phyloP scores from a whole-genome alignment of 345 rosid species.

The Psidium friedrichsthalianum region DNA sequence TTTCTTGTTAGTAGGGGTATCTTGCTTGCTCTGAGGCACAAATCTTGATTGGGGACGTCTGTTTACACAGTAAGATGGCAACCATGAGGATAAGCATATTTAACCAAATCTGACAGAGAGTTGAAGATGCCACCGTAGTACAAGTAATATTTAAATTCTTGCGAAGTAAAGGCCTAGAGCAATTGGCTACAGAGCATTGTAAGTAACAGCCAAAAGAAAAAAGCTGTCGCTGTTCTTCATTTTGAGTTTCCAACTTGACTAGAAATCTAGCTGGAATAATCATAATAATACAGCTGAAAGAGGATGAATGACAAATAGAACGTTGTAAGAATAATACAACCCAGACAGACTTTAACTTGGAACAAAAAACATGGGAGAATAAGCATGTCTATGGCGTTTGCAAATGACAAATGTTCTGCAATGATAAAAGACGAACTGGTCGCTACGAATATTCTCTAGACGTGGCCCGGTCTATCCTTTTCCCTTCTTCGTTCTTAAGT shows the following conservation, averaged over 20 bases:
- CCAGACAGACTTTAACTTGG: not conserved
- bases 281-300: not conserved
- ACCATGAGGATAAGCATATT: not conserved
- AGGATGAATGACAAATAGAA: not conserved
- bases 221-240: not conserved
- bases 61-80: not conserved
- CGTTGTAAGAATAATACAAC: not conserved
- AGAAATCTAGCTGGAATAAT: not conserved
- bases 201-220: not conserved
- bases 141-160: not conserved
- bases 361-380: not conserved
- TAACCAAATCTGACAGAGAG: not conserved
- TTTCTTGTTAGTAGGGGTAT: not conserved
- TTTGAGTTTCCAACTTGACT: not conserved
- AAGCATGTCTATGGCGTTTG: not conserved
- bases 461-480: not conserved
- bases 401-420: not conserved
- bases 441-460: not conserved
- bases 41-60: slow-evolving; percentile 3
- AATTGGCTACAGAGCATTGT: not conserved
- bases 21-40: not conserved
- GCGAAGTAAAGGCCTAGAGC: not conserved
- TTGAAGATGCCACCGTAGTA: not conserved
- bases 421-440: not conserved
- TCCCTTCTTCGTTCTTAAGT: not conserved